Base-by-base conservation (phyloP, 78 protist species). In the Goniomonas avonlea region DNA sequence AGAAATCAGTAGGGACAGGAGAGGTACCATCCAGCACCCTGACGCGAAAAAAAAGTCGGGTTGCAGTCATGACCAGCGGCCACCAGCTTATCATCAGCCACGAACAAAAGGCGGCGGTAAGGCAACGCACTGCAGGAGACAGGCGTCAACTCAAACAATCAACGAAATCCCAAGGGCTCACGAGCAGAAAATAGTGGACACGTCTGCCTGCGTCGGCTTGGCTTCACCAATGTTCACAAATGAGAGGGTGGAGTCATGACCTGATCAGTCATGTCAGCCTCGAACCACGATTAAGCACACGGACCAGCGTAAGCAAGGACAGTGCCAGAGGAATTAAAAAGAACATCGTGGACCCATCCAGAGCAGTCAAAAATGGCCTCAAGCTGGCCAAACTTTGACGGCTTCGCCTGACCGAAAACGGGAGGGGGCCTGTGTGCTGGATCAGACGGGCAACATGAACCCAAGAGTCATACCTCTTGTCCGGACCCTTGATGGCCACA, bases 401-500 rank as follows among this genome's bases (percentile, higher is more conserved):
- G 71, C 25, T 63, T 63, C 31, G 39, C 35, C n/a, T n/a, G n/a
- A n/a, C n/a, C n/a, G n/a, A n/a, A n/a, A n/a, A n/a, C n/a, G n/a
- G n/a, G n/a, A n/a, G n/a, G n/a, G n/a, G n/a, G n/a, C n/a, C n/a
- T n/a, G n/a, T n/a, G n/a, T n/a, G n/a, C n/a, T n/a, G n/a, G n/a
- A n/a, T n/a, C n/a, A n/a, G n/a, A n/a, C n/a, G n/a, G n/a, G n/a
- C n/a, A n/a, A n/a, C n/a, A n/a, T n/a, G n/a, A n/a, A n/a, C n/a
- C n/a, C n/a, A n/a, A n/a, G n/a, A n/a, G n/a, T n/a, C n/a, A n/a
- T n/a, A 0, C 5, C 15, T 1, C 27, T 34, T 23, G 75, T 89
- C 94, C 25, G 86, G 89, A 15, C 76, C 87, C 85, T 86, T 89
- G 48, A 93, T 45, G 76, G 65, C 81, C 27, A 92, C 92, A 29